Conservation (phyloP, 805 yeast species). For the Tetrapisispora nanseiensis region DNA sequence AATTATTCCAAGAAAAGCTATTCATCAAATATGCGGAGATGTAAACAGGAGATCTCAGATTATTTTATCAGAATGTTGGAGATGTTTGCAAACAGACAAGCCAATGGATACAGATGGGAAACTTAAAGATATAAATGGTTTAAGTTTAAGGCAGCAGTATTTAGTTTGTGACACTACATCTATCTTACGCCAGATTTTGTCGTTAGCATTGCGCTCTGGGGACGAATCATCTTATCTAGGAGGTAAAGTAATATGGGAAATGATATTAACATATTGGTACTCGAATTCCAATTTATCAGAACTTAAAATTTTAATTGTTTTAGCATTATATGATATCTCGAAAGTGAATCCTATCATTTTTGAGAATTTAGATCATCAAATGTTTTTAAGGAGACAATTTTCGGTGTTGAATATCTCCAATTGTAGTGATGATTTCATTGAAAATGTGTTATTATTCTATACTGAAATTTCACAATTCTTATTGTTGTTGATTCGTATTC, state of each 20-base stretch:
- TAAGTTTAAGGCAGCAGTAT: constrained; percentile 65
- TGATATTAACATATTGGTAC: background rate
- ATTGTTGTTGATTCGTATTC: constrained; percentile 45
- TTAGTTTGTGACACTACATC: constrained; percentile 50
- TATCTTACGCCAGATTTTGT: constrained; percentile 45
- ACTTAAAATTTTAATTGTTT: background rate
- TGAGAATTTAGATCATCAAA: constrained; percentile 18
- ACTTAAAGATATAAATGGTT: constrained; percentile 49
- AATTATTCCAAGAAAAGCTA: constrained; percentile 63
- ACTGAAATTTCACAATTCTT: constrained; percentile 51
- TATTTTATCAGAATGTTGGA: constrained; percentile 43
- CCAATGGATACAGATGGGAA: constrained; percentile 39
- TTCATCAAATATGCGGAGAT: constrained; percentile 52
- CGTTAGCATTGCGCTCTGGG: constrained; percentile 46
- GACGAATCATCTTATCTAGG: constrained; percentile 51
- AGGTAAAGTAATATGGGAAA: constrained; percentile 51
- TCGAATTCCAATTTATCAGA: background rate
- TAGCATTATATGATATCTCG: constrained; percentile 22
- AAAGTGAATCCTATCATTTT: constrained; percentile 17
- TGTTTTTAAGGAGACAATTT: constrained; percentile 12
- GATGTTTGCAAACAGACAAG: constrained; percentile 55
- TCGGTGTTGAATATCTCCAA: constrained; percentile 28
- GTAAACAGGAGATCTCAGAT: constrained; percentile 30
- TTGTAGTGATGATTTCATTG: constrained; percentile 52
- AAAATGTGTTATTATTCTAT: constrained; percentile 40